phyloP scores from a whole-genome alignment of 2,329 filamentous ascomycete species.

The Pseudogymnoascus sp. region DNA sequence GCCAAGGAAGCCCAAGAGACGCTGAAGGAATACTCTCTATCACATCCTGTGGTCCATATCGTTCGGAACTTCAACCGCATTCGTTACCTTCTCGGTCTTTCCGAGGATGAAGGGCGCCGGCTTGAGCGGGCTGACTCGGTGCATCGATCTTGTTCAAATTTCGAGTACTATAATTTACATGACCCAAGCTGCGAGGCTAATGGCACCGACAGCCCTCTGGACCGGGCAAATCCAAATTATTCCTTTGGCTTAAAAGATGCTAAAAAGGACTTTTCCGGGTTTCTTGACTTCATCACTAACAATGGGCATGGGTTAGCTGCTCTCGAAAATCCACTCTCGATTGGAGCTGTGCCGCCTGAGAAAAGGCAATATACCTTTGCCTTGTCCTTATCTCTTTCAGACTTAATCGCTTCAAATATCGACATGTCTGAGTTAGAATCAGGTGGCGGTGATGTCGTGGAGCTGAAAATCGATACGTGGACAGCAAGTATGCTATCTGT shows the following conservation, averaged over 20 bases:
- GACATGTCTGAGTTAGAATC: constrained; percentile 47
- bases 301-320: constrained; percentile 45
- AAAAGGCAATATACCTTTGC: constrained; percentile 61
- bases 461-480: constrained; percentile 55
- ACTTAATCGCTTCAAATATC: constrained; percentile 45
- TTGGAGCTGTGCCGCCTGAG: constrained; percentile 53
- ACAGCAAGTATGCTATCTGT: constrained; percentile 42
- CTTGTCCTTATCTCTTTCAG: constrained; percentile 54
- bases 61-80: constrained; percentile 60
- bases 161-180: constrained; percentile 58
- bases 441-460: constrained; percentile 53
- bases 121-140: constrained; percentile 39
- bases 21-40: constrained; percentile 55
- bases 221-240: constrained; percentile 40
- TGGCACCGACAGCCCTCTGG: constrained; percentile 34
- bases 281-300: constrained; percentile 53
- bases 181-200: constrained; percentile 35
- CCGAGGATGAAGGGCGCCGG: constrained; percentile 37
- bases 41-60: constrained; percentile 66
- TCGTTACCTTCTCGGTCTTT: constrained; percentile 40
- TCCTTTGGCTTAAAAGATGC: constrained; percentile 47
- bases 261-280: constrained; percentile 55
- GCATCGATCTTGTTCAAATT: constrained; percentile 50
- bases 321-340: constrained; percentile 54
- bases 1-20: constrained; percentile 40